Evolutionary conservation across 257 asterid genomes (phyloP).

Genomic region (Capsicum baccatum): DNA sequence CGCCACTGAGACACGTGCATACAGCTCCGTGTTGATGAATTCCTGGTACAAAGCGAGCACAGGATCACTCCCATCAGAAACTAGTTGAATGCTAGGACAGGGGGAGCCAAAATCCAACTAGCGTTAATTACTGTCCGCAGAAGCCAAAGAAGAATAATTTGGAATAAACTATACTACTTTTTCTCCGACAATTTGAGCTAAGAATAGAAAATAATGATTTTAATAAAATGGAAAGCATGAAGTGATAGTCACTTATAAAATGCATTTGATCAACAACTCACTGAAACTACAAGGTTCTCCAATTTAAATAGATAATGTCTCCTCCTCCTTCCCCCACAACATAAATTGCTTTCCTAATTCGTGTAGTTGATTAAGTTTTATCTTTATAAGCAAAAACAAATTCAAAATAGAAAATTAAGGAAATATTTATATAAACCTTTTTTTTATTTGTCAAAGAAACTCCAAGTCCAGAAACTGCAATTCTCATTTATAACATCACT

Average conservation of each 20-base stretch:
- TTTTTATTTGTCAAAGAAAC: constrained; percentile 9
- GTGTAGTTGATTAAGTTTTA: not conserved
- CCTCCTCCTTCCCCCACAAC: not conserved
- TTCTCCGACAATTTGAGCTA: not conserved
- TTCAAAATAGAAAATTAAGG: not conserved
- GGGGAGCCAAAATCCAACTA: not conserved
- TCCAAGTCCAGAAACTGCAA: constrained; percentile 22
- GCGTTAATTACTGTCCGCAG: not conserved
- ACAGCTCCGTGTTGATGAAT: constrained; percentile 90
- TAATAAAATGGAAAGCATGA: constrained; percentile 3
- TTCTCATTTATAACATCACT: not conserved
- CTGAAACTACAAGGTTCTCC: not conserved
- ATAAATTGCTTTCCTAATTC: not conserved
- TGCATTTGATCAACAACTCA: constrained; percentile 25
- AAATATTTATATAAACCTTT: not conserved
- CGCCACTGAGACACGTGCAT: constrained; percentile 97
- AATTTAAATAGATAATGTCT: not conserved
- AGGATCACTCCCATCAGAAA: constrained; percentile 27
- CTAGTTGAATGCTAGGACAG: not conserved
- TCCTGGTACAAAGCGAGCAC: constrained; percentile 56
- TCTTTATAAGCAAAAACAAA: not conserved
- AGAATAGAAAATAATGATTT: not conserved
- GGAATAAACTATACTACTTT: not conserved
- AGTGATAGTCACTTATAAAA: not conserved
- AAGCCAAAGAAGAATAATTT: constrained; percentile 3